Evolutionary conservation across 148 eudicot genomes (phyloP), one percentile per base, ranked within the genome.

Genomic region (Fagopyrum esculentum): DNA sequence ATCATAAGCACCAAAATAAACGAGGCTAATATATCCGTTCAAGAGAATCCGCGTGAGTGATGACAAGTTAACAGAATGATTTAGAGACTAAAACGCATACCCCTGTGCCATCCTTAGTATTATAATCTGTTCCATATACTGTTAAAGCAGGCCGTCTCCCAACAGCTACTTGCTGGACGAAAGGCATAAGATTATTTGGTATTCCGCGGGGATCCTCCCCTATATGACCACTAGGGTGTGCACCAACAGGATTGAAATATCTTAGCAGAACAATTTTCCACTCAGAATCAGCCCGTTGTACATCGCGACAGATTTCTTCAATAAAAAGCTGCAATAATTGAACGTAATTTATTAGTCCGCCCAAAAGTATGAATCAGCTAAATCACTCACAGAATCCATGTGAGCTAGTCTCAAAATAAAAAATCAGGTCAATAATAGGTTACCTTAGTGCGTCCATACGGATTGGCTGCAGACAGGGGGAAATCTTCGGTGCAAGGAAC

Each of bases 111-210:
- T 96, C 99, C 43, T 81, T 80, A 3, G 99, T 96, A 6, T 82
- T 79, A 77, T 92, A 96, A 79, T 96, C 97, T 69, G 87, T 85
- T 82, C 99, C 99, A 81, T 71, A 92, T 50, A 96, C 97, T 7
- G 91, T 90, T 73, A 96, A 81, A 29, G 86, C 87, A 78, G 98
- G 87, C 70, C 92, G 84, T 85, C 99, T 88, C 35, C 92, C 99
- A 83, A 96, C 99, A 59, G 99, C 99, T 43, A 96, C 97, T 92
- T 96, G 99, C 80, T 96, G 99, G 76, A 96, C 87, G 82, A 82
- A 92, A 3, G 99, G 99, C 99, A 96, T 96, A 46, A 96, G 99
- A 81, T 96, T 96, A 83, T 96, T 92, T 22, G 99, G 99, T 74
- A 87, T 77, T 29, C 99, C 99, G 48, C 89, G 85, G 43, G 99